Evolutionary conservation across 2,329 filamentous ascomycete species (phyloP), one percentile per base, ranked within the genome.

Genomic region (Pseudonectria foliicola): DNA sequence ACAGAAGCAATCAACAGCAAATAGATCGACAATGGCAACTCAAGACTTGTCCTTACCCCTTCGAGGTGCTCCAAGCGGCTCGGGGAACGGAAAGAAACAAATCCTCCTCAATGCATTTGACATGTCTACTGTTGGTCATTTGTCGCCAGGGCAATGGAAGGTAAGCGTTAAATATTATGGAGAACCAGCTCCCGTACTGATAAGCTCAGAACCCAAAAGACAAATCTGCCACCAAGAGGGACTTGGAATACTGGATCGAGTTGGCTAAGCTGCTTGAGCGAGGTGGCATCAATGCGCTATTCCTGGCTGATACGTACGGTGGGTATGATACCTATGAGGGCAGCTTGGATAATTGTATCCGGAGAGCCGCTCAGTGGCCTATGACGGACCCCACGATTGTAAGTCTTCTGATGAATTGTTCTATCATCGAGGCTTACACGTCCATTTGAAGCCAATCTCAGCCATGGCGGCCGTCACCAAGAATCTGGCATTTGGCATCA

Each of bases 391-490:
- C 78, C 0, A 71, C 71, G 0, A 80, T 80, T 48, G 73, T 77
- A 49, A 45, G 69, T 59, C 4, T 12, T 21, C 18, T 21, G 5
- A 13, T 15, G n/a, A 4, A 7, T 23, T 6, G 15, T n/a, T 13
- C 6, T 8, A 10, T 13, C 2, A 7, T 13, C 10, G 6, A 3
- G n/a, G n/a, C 27, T n/a, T 14, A 2, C 1, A 16, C 37, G 8
- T 33, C 14, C 7, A 10, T 5, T 27, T 26, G 12, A 35, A 76
- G 71, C 73, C 75, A 3, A 77, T 81, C 35, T 69, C 68, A 3
- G 77, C 77, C 23, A 82, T 82, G 77, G 77, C 77, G 3, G 75
- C 77, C 0, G 77, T 79, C 21, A 81, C 77, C 1, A 80, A 77
- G 56, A 76, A 77, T 33, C 60, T 82, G 3, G 63, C 67, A 0